Percentiles rank a stretch among this genome's conserved stretches.
Conservation (phyloP, 2,329 filamentous ascomycete species). For the Pyricularia sp. region DNA sequence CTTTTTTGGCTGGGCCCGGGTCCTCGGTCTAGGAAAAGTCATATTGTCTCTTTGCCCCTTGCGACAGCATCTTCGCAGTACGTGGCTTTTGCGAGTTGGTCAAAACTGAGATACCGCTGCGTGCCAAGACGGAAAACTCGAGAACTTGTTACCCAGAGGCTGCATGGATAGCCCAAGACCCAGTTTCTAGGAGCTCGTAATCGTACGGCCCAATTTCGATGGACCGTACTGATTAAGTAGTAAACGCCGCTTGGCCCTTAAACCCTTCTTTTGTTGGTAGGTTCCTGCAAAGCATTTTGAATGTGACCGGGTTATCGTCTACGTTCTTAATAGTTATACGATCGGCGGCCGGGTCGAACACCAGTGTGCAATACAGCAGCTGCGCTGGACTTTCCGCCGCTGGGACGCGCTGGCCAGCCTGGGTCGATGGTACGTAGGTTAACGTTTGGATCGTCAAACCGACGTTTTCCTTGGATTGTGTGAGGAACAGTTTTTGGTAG, state of each 20-base stretch:
- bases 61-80: neutral
- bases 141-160: neutral
- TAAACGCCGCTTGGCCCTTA: neutral
- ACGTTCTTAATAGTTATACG: neutral
- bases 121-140: neutral
- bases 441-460: neutral
- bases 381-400: neutral
- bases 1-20: neutral
- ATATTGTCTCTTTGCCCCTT: neutral
- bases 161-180: neutral
- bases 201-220: neutral
- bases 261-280: neutral
- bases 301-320: neutral
- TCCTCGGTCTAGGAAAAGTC: neutral
- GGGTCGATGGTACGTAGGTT: neutral
- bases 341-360: neutral
- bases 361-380: neutral
- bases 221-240: neutral
- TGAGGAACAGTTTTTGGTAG: neutral
- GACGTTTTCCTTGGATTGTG: neutral
- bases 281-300: neutral
- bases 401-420: neutral
- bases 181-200: neutral
- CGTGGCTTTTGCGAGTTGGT: neutral
- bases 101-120: neutral